Conservation (phyloP, 768 basidiomycete genomes). For the Suillus decipiens region DNA sequence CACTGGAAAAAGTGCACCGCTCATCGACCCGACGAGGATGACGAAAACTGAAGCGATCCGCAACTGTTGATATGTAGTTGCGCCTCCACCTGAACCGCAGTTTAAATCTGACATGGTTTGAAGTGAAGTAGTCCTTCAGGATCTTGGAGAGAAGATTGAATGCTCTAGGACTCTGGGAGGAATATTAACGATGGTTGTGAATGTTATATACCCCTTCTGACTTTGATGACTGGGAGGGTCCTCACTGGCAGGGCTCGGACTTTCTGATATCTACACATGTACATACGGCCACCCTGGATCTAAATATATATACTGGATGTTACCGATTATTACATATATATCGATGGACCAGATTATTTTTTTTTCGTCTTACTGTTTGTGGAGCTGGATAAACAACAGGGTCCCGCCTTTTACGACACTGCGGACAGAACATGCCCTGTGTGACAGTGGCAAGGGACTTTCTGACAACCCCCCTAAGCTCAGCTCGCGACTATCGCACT, state of each 20-base stretch:
- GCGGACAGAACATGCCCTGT: no score
- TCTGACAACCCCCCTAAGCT: no score
- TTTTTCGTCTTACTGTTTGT: no score
- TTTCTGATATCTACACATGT: no score
- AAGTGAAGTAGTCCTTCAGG: background rate
- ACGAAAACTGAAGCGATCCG: slow-evolving; percentile 78
- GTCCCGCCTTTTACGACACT: no score
- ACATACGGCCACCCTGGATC: no score
- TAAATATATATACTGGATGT: no score
- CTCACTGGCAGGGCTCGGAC: background rate
- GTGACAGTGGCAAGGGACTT: no score
- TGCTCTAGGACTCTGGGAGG: background rate
- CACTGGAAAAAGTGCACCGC: slow-evolving; percentile 74
- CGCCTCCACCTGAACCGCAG: slow-evolving; percentile 58
- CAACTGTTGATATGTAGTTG: slow-evolving; percentile 48
- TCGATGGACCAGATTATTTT: no score
- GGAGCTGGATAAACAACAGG: no score
- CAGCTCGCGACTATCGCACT: no score
- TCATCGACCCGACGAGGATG: slow-evolving; percentile 58
- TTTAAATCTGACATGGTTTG: slow-evolving; percentile 25
- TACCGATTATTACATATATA: no score
- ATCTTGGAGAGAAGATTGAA: background rate
- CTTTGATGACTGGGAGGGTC: slow-evolving; percentile 5
- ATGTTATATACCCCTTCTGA: slow-evolving; percentile 10
- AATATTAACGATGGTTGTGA: background rate